These are phyloP conservation scores for Paspalum notatum DNA, from an alignment of 176 grass and related monocot species.

Conservation along the genomic window DNA sequence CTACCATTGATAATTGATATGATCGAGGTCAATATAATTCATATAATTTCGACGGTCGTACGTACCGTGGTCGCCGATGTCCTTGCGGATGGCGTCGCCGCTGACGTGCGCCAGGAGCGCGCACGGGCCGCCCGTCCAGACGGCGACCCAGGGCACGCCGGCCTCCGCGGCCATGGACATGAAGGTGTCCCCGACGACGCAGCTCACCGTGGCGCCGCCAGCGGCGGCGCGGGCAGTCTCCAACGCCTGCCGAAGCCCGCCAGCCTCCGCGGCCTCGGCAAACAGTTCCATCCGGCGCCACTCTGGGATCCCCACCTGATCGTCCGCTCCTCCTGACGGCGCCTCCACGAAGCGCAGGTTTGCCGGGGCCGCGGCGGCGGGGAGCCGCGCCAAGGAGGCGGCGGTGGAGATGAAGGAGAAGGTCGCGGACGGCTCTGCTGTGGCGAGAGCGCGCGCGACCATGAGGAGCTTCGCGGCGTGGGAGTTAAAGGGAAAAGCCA, in stretches of 20 bases:
- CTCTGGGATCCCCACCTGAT: not conserved
- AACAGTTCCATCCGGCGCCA: constrained; percentile 21
- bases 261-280: not conserved
- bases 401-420: constrained; percentile 40
- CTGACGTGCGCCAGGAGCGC: constrained; percentile 35
- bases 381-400: not conserved
- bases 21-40: no score
- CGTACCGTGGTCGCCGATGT: no score
- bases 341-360: constrained; percentile 41
- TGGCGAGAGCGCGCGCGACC: constrained; percentile 42
- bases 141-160: not conserved
- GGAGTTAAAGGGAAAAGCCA: constrained; percentile 47
- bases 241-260: constrained; percentile 13
- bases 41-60: no score
- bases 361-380: not conserved
- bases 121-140: not conserved
- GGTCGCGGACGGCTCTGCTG: not conserved
- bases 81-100: constrained; percentile 23
- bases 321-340: not conserved
- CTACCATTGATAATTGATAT: no score
- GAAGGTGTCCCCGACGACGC: not conserved
- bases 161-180: not conserved
- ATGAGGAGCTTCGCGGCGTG: constrained; percentile 35
- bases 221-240: not conserved
- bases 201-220: not conserved